Base-by-base conservation (phyloP, 2,329 filamentous ascomycete genomes). In the Sclerotinia nivalis region DNA sequence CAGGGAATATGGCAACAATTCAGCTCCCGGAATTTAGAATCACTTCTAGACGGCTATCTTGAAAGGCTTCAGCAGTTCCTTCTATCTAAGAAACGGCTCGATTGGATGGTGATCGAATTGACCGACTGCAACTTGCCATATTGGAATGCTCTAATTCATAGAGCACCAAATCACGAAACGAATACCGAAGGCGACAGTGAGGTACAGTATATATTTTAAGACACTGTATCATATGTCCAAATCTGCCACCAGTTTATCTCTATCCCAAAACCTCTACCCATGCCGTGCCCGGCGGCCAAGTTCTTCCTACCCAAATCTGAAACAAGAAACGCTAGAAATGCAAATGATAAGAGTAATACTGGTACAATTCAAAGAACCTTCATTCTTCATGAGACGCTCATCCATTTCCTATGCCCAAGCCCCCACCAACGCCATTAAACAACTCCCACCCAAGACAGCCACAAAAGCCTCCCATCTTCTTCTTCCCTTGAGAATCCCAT, bases 371-470 rank as follows among this genome's bases (percentile, higher is more conserved):
- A 52, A 43, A 43, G 34, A 43, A 28, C 34, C 31, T 15, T 13
- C 37, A 37, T 56, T 34, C 34, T 8, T 34, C 15, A 64, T 52
- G 28, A 37, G 34, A 58, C 22, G 12, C 22, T 4, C 15, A 25
- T 64, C 22, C 13, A 64, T 37, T 25, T 7, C 18, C 49, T 62
- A 78, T 50, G 89, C 89, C 84, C 88, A 91, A 64, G 88, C 89
- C 10, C 89, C 89, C 2, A 91, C 88, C 70, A 91, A 79, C 28
- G 88, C 87, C 89, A 91, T 91, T 56, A 91, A 78, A 71, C 85
- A 78, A 22, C 86, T 85, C 0, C 89, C 89, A 43, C 81, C 82
- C 15, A 89, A 83, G 49, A 91, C 89, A 13, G 87, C 85, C 54
- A 82, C 80, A 78, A 88, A 90, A 69, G 89, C 89, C 76, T 90